Evolutionary conservation across 2,329 filamentous ascomycete species (phyloP).

Genomic region (Purpureocillium lavendulum): DNA sequence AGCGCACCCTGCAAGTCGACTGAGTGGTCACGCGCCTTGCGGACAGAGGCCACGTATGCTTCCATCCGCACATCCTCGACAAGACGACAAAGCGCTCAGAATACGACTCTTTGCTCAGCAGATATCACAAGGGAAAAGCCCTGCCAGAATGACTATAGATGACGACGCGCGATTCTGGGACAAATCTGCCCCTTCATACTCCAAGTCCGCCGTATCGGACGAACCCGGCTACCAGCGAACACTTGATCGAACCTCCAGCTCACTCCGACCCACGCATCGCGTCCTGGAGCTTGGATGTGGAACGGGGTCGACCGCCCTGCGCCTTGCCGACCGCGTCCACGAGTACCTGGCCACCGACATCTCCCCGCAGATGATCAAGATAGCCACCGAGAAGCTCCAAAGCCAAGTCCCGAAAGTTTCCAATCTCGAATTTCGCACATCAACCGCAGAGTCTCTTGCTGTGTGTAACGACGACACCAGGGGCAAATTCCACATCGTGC

Average conservation of each 20-base stretch:
- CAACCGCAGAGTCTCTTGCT: too few relatives aligned
- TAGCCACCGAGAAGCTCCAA: constrained; percentile 5
- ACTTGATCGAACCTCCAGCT: constrained; percentile 3
- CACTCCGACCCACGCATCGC: constrained; percentile 6
- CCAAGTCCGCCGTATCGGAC: constrained; percentile 7
- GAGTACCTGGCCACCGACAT: constrained; percentile 9
- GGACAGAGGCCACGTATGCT: too few relatives aligned
- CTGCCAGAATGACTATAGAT: too few relatives aligned
- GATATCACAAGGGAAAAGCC: too few relatives aligned
- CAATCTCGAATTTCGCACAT: too few relatives aligned
- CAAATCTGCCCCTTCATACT: constrained; percentile 5
- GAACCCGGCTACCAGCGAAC: constrained; percentile 9
- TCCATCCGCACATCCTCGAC: too few relatives aligned
- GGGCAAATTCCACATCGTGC: constrained; percentile 6
- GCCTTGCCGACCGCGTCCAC: constrained; percentile 5
- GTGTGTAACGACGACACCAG: too few relatives aligned
- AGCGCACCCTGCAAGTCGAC: too few relatives aligned
- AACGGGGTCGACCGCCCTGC: constrained; percentile 9
- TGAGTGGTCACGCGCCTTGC: too few relatives aligned
- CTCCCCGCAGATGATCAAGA: constrained; percentile 8
- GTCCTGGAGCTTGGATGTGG: constrained; percentile 12
- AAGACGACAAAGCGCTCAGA: too few relatives aligned
- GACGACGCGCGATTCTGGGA: constrained; percentile 8
- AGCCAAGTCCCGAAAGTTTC: too few relatives aligned
- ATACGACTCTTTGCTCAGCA: too few relatives aligned